A percentile compares a stretch with the other conserved stretches of the same genome.
These are phyloP conservation scores for Retiboletus flavoniger DNA, from an alignment of 1,284 basidiomycete species.

Conservation along the genomic window DNA sequence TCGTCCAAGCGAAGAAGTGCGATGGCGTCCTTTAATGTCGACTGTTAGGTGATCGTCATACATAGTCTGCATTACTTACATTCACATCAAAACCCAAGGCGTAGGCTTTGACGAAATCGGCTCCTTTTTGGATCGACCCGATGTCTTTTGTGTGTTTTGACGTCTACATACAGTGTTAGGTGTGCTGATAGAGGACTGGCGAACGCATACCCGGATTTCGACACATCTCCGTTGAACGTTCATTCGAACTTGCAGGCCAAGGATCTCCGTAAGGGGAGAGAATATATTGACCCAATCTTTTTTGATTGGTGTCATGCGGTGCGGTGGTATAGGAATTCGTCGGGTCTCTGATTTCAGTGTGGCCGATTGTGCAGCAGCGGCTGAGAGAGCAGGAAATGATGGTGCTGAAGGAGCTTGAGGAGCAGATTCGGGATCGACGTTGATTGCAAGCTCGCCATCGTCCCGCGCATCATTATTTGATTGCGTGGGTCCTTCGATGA, in stretches of 20 bases:
- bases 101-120: constrained; percentile 96
- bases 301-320: constrained; percentile 96
- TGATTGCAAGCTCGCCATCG: constrained; percentile 67
- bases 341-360: constrained; percentile 76
- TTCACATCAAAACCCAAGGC: constrained; percentile 93
- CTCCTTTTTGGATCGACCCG: constrained; percentile 94
- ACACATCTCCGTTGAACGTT: constrained; percentile 87
- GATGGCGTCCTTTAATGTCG: constrained; percentile 76
- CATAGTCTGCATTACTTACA: constrained; percentile 43
- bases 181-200: background rate
- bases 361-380: constrained; percentile 50
- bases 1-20: constrained; percentile 95
- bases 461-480: constrained; percentile 21
- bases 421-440: constrained; percentile 44
- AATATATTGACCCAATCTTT: constrained; percentile 98
- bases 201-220: constrained; percentile 79
- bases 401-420: constrained; percentile 50
- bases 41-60: background rate
- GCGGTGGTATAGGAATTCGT: constrained; percentile 88
- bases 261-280: constrained; percentile 92
- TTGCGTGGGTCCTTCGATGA: constrained; percentile 6
- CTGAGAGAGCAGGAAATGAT: constrained; percentile 64
- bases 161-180: constrained; percentile 55
- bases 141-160: constrained; percentile 93
- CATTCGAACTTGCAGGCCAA: constrained; percentile 95